These are phyloP conservation scores for Boletus insuetus DNA, from an alignment of 768 basidiomycete species.

Conservation along the genomic window DNA sequence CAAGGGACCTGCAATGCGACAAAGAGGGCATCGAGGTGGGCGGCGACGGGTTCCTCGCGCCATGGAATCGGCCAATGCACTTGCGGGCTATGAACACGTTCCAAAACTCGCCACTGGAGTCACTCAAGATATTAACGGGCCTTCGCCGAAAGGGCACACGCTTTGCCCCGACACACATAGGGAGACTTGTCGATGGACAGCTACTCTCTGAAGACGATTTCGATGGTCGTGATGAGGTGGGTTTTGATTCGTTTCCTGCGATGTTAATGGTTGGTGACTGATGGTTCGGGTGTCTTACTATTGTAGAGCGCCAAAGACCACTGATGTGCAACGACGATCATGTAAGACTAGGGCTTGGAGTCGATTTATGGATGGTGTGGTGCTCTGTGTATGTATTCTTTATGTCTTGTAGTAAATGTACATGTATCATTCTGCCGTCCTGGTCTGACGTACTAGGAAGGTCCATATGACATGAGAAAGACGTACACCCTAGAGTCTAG, in stretches of 20 bases:
- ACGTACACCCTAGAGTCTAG: too few relatives aligned
- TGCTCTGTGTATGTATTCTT: background rate
- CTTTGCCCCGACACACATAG: constrained; percentile 40
- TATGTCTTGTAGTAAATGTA: too few relatives aligned
- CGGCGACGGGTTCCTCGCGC: constrained; percentile 22
- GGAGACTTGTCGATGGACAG: constrained; percentile 35
- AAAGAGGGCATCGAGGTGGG: constrained; percentile 6
- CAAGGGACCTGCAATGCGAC: constrained; percentile 8
- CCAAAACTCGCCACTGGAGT: constrained; percentile 33
- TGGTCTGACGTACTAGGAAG: too few relatives aligned
- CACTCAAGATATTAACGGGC: constrained; percentile 15
- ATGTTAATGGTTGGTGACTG: background rate
- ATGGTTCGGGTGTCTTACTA: background rate
- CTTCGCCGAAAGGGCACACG: constrained; percentile 40
- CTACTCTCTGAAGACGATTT: constrained; percentile 15
- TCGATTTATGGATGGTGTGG: background rate
- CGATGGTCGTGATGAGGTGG: background rate
- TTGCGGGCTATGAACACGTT: constrained; percentile 25
- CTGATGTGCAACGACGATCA: background rate
- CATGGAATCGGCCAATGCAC: constrained; percentile 12
- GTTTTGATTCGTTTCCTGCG: background rate
- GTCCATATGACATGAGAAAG: too few relatives aligned
- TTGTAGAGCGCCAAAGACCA: background rate
- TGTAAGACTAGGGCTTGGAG: background rate
- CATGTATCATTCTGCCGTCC: too few relatives aligned